phyloP scores from a whole-genome alignment of 2,329 filamentous ascomycete species.

The Sporothrix protearum region DNA sequence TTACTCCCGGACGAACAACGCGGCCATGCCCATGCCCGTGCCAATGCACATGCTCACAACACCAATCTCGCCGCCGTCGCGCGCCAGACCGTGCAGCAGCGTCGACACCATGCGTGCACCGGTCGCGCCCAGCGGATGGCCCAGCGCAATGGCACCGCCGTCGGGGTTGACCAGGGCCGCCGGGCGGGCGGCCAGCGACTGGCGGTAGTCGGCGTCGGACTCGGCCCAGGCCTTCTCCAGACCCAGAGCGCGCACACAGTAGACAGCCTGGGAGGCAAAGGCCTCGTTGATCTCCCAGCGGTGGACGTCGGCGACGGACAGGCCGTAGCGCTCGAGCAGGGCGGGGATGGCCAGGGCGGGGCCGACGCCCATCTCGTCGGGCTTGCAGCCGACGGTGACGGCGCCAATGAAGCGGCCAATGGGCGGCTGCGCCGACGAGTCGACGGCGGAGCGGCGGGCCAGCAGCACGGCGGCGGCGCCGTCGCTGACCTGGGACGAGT shows the following conservation, averaged over 20 bases:
- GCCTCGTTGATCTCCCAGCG: slow-evolving; percentile 95
- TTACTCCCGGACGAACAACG: slow-evolving; percentile 36
- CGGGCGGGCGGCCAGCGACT: not conserved
- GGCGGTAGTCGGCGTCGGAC: slow-evolving; percentile 17
- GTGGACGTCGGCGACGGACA: slow-evolving; percentile 66
- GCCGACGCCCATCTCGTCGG: slow-evolving; percentile 92
- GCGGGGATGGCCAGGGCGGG: slow-evolving; percentile 83
- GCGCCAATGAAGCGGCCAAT: slow-evolving; percentile 81
- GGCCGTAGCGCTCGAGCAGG: slow-evolving; percentile 65
- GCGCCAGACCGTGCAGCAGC: slow-evolving; percentile 62
- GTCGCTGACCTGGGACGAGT: slow-evolving; percentile 77
- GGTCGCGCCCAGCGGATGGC: slow-evolving; percentile 86
- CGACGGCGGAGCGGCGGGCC: slow-evolving; percentile 79
- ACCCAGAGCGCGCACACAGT: slow-evolving; percentile 69
- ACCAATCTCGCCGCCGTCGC: slow-evolving; percentile 69
- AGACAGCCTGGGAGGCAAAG: slow-evolving; percentile 62
- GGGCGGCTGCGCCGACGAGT: slow-evolving; percentile 67
- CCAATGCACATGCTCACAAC: slow-evolving; percentile 90
- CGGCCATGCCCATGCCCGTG: slow-evolving; percentile 69
- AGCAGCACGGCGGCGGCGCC: slow-evolving; percentile 80
- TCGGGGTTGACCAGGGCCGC: slow-evolving; percentile 76
- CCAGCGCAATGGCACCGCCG: slow-evolving; percentile 89
- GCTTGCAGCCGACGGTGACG: slow-evolving; percentile 70
- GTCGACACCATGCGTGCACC: slow-evolving; percentile 77
- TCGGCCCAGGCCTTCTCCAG: slow-evolving; percentile 60